phyloP scores from a whole-genome alignment of 192 early-diverging fungal species.

The Backusella luteola region DNA sequence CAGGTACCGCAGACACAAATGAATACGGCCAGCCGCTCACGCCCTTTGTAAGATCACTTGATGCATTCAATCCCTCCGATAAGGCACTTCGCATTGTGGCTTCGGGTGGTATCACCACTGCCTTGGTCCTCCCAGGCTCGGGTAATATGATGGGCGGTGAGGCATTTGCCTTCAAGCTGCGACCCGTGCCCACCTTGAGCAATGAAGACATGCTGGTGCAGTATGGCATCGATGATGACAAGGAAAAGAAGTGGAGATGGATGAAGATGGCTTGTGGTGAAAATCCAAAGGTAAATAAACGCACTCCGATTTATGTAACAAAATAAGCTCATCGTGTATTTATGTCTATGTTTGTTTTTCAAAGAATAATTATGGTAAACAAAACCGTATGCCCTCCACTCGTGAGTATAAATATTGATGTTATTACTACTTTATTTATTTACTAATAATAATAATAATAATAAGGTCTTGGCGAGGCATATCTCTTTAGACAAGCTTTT shows the following conservation, averaged over 20 bases:
- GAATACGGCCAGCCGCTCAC: constrained; percentile 59
- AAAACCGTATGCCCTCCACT: constrained; percentile 38
- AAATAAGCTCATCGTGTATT: background rate
- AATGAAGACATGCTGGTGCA: constrained; percentile 65
- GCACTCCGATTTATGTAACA: background rate
- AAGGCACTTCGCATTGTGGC: constrained; percentile 52
- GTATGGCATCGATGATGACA: constrained; percentile 46
- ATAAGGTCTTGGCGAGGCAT: constrained; percentile 60
- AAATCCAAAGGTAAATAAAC: constrained; percentile 56
- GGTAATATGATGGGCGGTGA: constrained; percentile 79
- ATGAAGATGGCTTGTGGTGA: constrained; percentile 88
- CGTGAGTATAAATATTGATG: constrained; percentile 25
- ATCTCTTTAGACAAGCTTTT: constrained; percentile 62
- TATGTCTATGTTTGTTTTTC: background rate
- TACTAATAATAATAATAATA: background rate
- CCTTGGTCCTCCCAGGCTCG: constrained; percentile 70
- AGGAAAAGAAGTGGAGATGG: constrained; percentile 54
- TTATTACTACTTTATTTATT: background rate
- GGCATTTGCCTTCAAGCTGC: constrained; percentile 64
- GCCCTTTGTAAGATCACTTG: constrained; percentile 66
- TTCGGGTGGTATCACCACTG: constrained; percentile 75
- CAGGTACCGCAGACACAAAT: constrained; percentile 58
- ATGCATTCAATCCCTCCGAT: constrained; percentile 70
- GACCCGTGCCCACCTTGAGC: constrained; percentile 47
- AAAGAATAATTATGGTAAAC: constrained; percentile 13